phyloP scores from a whole-genome alignment of 1,284 basidiomycete species.

The Coniferiporia sulphurascens region DNA sequence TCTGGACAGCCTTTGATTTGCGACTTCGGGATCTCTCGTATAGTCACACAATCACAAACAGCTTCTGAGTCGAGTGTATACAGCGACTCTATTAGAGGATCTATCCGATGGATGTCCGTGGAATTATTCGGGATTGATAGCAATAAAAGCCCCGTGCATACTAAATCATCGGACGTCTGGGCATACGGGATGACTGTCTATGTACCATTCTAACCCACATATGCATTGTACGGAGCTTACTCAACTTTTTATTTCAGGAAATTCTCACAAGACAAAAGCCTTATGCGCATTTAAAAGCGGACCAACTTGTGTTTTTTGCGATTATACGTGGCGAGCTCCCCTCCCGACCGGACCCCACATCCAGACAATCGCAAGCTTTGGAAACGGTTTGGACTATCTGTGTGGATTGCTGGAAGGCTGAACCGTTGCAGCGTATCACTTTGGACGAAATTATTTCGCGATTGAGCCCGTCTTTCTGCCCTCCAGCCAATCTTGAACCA shows the following conservation, averaged over 20 bases:
- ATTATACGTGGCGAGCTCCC: background rate
- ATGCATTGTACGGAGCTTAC: background rate
- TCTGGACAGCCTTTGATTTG: slow-evolving; percentile 1
- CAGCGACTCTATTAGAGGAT: background rate
- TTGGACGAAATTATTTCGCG: background rate
- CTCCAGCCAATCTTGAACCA: too few species aligned
- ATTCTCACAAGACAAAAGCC: background rate
- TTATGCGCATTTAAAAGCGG: background rate
- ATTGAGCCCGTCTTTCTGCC: too few species aligned
- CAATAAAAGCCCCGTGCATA: background rate
- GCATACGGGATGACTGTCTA: slow-evolving; percentile 16
- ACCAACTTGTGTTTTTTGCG: background rate
- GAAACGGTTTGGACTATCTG: slow-evolving; percentile 3
- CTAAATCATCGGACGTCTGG: slow-evolving; percentile 9
- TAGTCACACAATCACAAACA: background rate
- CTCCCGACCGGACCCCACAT: background rate
- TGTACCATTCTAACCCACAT: background rate
- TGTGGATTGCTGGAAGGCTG: slow-evolving; percentile 2
- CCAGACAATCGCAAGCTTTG: background rate
- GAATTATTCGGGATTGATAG: slow-evolving; percentile 1
- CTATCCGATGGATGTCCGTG: slow-evolving; percentile 12
- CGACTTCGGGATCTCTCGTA: slow-evolving; percentile 16
- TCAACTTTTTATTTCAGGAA: background rate
- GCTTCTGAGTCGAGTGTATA: background rate
- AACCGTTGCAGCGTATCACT: background rate